Percentiles rank a stretch among this genome's conserved stretches.
phyloP scores from a whole-genome alignment of 768 basidiomycete genomes.

The Lepiota brunneoincarnata region DNA sequence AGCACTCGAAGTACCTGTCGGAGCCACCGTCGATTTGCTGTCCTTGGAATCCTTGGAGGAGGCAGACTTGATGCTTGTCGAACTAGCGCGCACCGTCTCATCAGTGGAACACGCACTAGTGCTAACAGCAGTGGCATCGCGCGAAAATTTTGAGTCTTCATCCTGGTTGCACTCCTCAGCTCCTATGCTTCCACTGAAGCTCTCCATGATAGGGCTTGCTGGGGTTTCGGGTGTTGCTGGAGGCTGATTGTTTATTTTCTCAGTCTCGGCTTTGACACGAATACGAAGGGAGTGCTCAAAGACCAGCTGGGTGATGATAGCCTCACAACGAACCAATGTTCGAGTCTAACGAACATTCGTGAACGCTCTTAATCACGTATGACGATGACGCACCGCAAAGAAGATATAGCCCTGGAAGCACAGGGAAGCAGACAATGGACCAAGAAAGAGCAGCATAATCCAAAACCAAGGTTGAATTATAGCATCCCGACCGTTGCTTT shows the following conservation, averaged over 20 bases:
- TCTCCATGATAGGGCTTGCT: constrained; percentile 9
- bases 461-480: constrained; percentile 65
- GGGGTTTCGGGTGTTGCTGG: constrained; percentile 16
- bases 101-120: neutral
- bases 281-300: constrained; percentile 54
- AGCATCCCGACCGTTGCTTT: constrained; percentile 44
- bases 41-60: constrained; percentile 1
- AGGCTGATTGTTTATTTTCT: constrained; percentile 5
- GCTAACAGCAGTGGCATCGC: constrained; percentile 1
- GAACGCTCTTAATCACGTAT: neutral
- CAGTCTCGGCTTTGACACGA: constrained; percentile 48
- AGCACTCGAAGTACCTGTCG: constrained; percentile 12
- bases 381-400: constrained; percentile 32
- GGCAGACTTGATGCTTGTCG: constrained; percentile 9
- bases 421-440: constrained; percentile 41
- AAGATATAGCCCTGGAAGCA: constrained; percentile 55
- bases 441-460: constrained; percentile 49
- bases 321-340: constrained; percentile 46
- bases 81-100: constrained; percentile 1
- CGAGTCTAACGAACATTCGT: constrained; percentile 39
- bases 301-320: constrained; percentile 38
- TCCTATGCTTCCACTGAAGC: neutral
- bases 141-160: constrained; percentile 8
- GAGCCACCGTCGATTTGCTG: neutral
- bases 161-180: neutral